phyloP scores from a whole-genome alignment of 441 rosid species.

The Dalechampia spathulata region DNA sequence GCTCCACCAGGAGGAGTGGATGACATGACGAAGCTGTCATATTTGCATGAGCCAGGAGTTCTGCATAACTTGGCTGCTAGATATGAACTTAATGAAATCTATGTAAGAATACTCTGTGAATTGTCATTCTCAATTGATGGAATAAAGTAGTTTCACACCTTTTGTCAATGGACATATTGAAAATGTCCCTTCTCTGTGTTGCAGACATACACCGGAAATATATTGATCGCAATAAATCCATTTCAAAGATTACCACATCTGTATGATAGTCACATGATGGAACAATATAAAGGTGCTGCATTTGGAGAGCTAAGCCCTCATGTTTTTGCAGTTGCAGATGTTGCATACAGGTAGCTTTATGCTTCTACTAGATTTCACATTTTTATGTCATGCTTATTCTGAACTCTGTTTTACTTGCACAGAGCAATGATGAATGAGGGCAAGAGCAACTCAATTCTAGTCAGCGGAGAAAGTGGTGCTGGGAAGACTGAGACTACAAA shows the following conservation, averaged over 20 bases:
- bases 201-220: constrained; percentile 70
- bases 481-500: constrained; percentile 78
- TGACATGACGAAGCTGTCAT: constrained; percentile 71
- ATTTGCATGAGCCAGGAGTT: constrained; percentile 77
- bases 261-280: constrained; percentile 62
- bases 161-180: no score
- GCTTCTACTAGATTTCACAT: no score
- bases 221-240: constrained; percentile 64
- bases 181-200: constrained; percentile 21
- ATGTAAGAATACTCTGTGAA: constrained; percentile 36
- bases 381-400: no score
- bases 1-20: constrained; percentile 67
- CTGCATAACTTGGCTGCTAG: constrained; percentile 54
- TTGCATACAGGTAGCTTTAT: constrained; percentile 48
- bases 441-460: constrained; percentile 60
- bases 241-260: constrained; percentile 61
- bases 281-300: constrained; percentile 60
- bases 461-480: constrained; percentile 80
- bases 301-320: constrained; percentile 71
- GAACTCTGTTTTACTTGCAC: no score
- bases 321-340: constrained; percentile 53
- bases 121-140: no score
- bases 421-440: constrained; percentile 64
- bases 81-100: constrained; percentile 53
- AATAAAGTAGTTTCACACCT: no score